Evolutionary conservation across 2,329 filamentous ascomycete genomes (phyloP), one percentile per base, ranked within the genome.

Genomic region (Orbilia blumenaviensis): DNA sequence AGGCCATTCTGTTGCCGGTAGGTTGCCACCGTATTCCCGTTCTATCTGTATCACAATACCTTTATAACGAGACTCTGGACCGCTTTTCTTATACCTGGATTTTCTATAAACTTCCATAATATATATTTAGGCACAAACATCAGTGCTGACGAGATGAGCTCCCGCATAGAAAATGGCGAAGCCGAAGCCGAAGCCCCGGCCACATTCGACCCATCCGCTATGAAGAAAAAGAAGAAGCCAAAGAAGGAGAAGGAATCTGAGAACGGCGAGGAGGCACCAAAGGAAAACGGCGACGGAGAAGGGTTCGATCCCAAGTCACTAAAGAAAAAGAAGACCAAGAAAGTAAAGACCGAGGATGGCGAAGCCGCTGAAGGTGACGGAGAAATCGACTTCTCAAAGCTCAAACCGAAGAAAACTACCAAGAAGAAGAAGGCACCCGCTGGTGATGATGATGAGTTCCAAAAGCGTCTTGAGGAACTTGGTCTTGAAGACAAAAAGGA

Each of bases 331-430:
- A 77, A 63, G 50, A 60, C 66, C 21, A 78, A 78, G 68, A 80
- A 81, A 82, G n/a, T 63, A 5, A 72, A 67, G 61, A 83, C 86
- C 81, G 89, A 91, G 48, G 98, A 86, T 96, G 87, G 88, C 80
- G 84, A 86, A 81, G 89, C 91, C 42, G 90, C 81, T 87, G 88
- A 82, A 93, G 92, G 84, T 89, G 91, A 81, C 91, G 94, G 85
- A 97, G 98, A 91, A 50, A 87, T 88, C 56, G 85, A 91, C 76
- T 89, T 90, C 82, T 93, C 93, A 84, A 93, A 90, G 85, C 89
- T 91, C 86, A 91, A 91, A 86, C 88, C 88, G 83, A 79, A 79
- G 72, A 79, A 79, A 46, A 64, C 79, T 18, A 81, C 85, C 52
- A 50, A 61, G 9, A 79, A 79, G 64, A 86, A 83, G 81, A n/a